These are phyloP conservation scores for Lignosus rhinocerotis DNA, from an alignment of 1,284 basidiomycete species.

Conservation along the genomic window DNA sequence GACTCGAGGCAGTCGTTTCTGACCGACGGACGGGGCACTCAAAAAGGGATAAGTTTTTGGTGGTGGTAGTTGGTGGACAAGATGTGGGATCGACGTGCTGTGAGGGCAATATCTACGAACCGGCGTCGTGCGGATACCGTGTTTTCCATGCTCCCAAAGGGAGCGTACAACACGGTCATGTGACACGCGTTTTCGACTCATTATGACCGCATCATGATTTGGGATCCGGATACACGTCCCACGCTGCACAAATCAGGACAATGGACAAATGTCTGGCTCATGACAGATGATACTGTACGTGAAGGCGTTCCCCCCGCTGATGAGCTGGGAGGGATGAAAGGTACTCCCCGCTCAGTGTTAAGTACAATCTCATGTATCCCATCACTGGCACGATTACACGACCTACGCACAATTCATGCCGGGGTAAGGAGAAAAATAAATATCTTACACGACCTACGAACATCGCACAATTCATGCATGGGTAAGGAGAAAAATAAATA, in stretches of 20 bases:
- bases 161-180: conserved; percentile 2
- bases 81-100: background rate
- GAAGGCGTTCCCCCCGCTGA: no score
- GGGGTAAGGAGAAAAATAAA: background rate
- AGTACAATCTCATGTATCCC: background rate
- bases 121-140: background rate
- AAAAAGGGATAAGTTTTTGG: background rate
- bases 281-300: no score
- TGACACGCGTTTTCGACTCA: conserved; percentile 12
- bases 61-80: background rate
- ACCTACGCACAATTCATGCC: no score
- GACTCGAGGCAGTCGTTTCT: no score
- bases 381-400: no score
- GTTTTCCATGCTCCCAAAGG: background rate
- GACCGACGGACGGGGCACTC: background rate
- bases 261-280: no score
- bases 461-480: background rate
- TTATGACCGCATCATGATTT: background rate
- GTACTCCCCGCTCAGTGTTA: background rate
- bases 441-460: background rate
- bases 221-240: conserved; percentile 2
- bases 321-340: no score
- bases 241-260: background rate
- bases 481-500: conserved; percentile 14
- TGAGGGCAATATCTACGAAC: no score